Percentiles rank a stretch among this genome's conserved stretches.
Evolutionary conservation across 2,329 filamentous ascomycete genomes (phyloP).

Genomic region (Paramyrothecium sp.): DNA sequence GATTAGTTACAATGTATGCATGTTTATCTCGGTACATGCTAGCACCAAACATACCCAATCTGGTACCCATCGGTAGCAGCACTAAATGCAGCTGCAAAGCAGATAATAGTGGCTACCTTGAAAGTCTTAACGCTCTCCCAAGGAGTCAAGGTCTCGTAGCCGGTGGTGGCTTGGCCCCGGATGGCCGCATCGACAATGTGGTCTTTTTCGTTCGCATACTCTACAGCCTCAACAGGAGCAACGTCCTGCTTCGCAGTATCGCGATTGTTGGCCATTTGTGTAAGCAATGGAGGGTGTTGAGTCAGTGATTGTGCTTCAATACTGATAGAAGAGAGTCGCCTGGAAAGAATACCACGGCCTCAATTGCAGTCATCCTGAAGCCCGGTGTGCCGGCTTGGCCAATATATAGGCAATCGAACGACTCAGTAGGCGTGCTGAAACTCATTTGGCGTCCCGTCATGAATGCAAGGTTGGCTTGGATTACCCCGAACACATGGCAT

Average conservation of each 20-base stretch:
- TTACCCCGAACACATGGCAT: background rate
- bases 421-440: too few species aligned
- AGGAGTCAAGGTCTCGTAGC: conserved; percentile 22
- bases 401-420: too few species aligned
- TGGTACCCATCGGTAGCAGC: conserved; percentile 25
- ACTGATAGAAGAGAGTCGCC: too few species aligned
- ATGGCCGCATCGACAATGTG: conserved; percentile 17
- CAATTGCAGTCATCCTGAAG: too few species aligned
- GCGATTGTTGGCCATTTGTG: background rate
- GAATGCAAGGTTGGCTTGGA: background rate
- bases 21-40: background rate
- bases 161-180: conserved; percentile 21
- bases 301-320: too few species aligned
- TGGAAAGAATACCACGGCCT: too few species aligned
- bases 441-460: background rate
- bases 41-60: conserved; percentile 16
- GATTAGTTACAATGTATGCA: background rate
- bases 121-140: conserved; percentile 24
- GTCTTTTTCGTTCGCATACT: conserved; percentile 5
- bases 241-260: background rate
- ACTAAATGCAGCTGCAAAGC: conserved; percentile 22
- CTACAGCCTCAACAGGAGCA: background rate
- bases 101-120: conserved; percentile 19
- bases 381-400: too few species aligned
- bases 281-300: background rate